These are phyloP conservation scores for Fusarium sp. DNA, from an alignment of 2,329 filamentous ascomycete species.

Conservation along the genomic window DNA sequence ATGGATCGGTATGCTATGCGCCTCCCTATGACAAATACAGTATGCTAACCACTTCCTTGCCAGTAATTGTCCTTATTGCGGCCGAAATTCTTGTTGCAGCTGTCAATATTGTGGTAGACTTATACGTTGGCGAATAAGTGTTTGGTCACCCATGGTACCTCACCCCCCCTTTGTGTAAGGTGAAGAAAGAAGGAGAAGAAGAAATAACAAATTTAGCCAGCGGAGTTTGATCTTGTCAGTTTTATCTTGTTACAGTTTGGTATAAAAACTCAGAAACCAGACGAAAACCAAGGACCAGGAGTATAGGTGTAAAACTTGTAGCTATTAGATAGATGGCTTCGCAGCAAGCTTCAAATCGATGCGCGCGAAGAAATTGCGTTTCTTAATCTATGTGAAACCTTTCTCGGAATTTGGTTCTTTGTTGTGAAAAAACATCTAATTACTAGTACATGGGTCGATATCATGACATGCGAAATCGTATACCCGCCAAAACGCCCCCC, in stretches of 20 bases:
- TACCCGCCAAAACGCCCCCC: slow-evolving; percentile 44
- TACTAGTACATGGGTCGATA: slow-evolving; percentile 26
- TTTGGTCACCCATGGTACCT: slow-evolving; percentile 2
- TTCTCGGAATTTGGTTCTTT: slow-evolving; percentile 25
- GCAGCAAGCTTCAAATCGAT: slow-evolving; percentile 28
- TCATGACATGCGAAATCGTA: slow-evolving; percentile 30
- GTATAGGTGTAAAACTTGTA: slow-evolving; percentile 31
- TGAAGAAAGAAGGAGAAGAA: not conserved
- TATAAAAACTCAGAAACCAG: slow-evolving; percentile 1
- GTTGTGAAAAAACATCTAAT: slow-evolving; percentile 15
- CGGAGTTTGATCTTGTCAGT: slow-evolving; percentile 5
- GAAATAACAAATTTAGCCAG: slow-evolving; percentile 1
- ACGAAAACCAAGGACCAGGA: slow-evolving; percentile 16
- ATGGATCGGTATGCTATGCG: slow-evolving; percentile 79
- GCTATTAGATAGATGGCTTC: slow-evolving; percentile 45
- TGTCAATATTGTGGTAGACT: slow-evolving; percentile 94
- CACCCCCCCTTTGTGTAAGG: not conserved
- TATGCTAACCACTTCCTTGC: slow-evolving; percentile 26
- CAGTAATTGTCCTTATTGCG: slow-evolving; percentile 94
- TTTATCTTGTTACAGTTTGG: slow-evolving; percentile 20
- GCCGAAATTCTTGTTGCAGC: slow-evolving; percentile 93
- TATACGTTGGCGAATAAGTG: slow-evolving; percentile 69
- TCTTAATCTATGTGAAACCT: slow-evolving; percentile 18
- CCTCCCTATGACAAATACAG: not conserved
- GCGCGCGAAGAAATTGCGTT: slow-evolving; percentile 16